Percentiles rank a stretch among this genome's conserved stretches.
Conservation (phyloP, 805 yeast genomes). For the Maudiozyma turicensis region DNA sequence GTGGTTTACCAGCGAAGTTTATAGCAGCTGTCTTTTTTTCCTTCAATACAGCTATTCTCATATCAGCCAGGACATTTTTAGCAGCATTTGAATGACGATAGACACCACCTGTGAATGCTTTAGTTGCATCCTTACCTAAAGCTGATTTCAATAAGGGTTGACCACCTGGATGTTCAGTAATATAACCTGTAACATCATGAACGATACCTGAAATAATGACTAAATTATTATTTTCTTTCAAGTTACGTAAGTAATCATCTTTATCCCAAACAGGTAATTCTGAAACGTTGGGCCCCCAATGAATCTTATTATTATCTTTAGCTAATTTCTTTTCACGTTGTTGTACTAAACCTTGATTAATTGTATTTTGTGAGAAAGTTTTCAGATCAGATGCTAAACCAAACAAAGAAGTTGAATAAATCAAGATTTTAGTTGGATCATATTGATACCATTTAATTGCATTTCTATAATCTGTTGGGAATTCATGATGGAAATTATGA, state of each 20-base stretch:
- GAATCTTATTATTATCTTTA: slow-evolving; percentile 46
- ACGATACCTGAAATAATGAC: slow-evolving; percentile 71
- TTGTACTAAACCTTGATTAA: slow-evolving; percentile 72
- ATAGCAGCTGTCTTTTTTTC: slow-evolving; percentile 52
- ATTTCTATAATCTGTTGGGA: slow-evolving; percentile 82
- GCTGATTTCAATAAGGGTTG: slow-evolving; percentile 61
- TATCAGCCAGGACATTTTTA: slow-evolving; percentile 67
- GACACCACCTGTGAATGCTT: slow-evolving; percentile 80
- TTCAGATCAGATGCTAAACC: slow-evolving; percentile 69
- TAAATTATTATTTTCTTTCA: slow-evolving; percentile 46
- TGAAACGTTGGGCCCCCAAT: slow-evolving; percentile 67
- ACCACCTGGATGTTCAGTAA: slow-evolving; percentile 81
- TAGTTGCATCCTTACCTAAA: slow-evolving; percentile 72
- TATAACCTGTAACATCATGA: slow-evolving; percentile 60
- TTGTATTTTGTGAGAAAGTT: slow-evolving; percentile 69
- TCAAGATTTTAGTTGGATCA: slow-evolving; percentile 68
- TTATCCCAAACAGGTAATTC: slow-evolving; percentile 69
- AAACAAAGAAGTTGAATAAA: slow-evolving; percentile 48
- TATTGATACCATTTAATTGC: slow-evolving; percentile 83
- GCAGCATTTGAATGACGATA: slow-evolving; percentile 83
- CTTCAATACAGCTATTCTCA: slow-evolving; percentile 73
- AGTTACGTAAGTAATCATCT: slow-evolving; percentile 43
- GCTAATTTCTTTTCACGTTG: slow-evolving; percentile 77
- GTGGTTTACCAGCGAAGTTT: slow-evolving; percentile 32
- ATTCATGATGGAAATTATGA: slow-evolving; percentile 86